These are phyloP conservation scores for Cystobasidium onofrii DNA, from an alignment of 768 basidiomycete species.

Conservation along the genomic window DNA sequence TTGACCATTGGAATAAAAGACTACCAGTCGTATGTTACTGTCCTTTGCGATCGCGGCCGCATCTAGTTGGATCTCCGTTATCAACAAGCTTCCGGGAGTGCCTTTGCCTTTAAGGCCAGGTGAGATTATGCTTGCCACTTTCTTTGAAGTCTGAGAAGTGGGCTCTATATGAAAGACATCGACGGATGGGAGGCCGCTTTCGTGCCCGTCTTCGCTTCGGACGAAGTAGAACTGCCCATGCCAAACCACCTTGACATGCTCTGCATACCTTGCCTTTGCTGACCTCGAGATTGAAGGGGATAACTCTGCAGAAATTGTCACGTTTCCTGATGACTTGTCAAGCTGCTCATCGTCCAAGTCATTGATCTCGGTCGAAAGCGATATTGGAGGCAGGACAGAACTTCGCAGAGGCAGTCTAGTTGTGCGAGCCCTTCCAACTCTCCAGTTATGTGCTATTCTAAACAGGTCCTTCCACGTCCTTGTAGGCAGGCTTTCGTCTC, in stretches of 20 bases:
- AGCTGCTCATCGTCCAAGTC: slow-evolving; percentile 8
- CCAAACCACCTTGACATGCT: neutral
- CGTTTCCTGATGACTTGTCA: neutral
- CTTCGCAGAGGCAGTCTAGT: slow-evolving; percentile 14
- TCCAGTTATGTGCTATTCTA: slow-evolving; percentile 17
- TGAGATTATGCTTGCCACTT: neutral
- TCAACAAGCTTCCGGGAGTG: neutral
- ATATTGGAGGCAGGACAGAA: slow-evolving; percentile 9
- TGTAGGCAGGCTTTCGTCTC: slow-evolving; percentile 1
- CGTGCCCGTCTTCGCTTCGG: neutral
- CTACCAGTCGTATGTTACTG: neutral
- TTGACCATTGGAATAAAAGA: slow-evolving; percentile 28
- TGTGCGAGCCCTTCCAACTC: slow-evolving; percentile 14
- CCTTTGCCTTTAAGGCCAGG: neutral
- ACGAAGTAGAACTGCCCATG: slow-evolving; percentile 18
- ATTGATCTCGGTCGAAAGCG: neutral
- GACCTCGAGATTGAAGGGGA: neutral
- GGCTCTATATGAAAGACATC: neutral
- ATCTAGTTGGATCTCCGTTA: slow-evolving; percentile 18
- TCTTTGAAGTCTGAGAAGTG: neutral
- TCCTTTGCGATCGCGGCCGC: neutral
- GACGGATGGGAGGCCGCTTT: neutral
- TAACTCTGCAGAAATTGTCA: slow-evolving; percentile 1
- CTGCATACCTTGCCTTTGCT: too few species aligned
- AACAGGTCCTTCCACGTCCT: slow-evolving; percentile 30